A percentile compares a stretch with the other conserved stretches of the same genome.
Conservation (phyloP, 805 yeast species). For the Isabelozyma rhagii region DNA sequence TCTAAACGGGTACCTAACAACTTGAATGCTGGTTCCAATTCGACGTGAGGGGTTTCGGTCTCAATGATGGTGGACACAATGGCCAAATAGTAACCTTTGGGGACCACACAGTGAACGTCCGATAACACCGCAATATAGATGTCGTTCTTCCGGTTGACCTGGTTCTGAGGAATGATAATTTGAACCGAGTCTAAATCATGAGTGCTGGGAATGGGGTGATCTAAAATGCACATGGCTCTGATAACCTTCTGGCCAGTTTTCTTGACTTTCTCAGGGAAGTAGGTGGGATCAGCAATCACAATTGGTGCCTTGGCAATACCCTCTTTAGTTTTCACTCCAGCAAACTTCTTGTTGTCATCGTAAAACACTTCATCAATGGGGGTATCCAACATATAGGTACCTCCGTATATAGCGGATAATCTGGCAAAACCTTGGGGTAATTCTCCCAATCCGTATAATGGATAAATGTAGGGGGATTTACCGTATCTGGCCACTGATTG, state of each 20-base stretch:
- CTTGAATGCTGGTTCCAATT: conserved; percentile 91
- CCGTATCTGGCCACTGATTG: conserved; percentile 94
- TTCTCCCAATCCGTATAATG: conserved; percentile 95
- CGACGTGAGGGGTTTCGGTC: conserved; percentile 88
- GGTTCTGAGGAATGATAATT: conserved; percentile 95
- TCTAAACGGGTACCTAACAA: conserved; percentile 77
- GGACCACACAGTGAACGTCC: conserved; percentile 83
- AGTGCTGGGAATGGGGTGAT: conserved; percentile 85
- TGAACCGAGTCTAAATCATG: conserved; percentile 84
- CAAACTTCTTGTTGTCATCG: conserved; percentile 60
- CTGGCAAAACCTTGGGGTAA: conserved; percentile 99
- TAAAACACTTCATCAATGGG: conserved; percentile 88
- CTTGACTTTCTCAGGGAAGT: conserved; percentile 81
- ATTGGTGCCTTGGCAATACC: conserved; percentile 90
- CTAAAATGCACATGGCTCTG: conserved; percentile 83
- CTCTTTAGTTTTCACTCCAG: conserved; percentile 87
- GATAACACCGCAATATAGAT: conserved; percentile 91
- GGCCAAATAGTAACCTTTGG: conserved; percentile 86
- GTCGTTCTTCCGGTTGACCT: conserved; percentile 87
- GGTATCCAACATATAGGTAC: conserved; percentile 96
- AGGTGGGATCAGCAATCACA: conserved; percentile 96
- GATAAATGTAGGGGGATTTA: conserved; percentile 93
- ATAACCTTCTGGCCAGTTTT: conserved; percentile 73
- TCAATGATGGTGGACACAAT: conserved; percentile 93
- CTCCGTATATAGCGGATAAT: conserved; percentile 95